Percentiles rank a stretch among this genome's conserved stretches.
phyloP scores from a whole-genome alignment of 768 basidiomycete genomes.

The Termitomyces sp. region DNA sequence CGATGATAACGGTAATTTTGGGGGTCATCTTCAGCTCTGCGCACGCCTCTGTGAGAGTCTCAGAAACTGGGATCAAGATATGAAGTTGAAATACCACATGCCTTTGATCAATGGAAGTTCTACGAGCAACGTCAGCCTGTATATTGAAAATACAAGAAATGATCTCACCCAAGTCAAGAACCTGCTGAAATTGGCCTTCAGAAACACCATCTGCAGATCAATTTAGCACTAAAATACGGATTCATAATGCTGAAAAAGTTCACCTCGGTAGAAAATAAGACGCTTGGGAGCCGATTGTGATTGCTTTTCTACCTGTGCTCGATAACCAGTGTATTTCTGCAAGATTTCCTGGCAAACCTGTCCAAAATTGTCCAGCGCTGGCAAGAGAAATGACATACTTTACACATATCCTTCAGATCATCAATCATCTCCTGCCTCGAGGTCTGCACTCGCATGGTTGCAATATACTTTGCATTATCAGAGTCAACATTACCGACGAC shows the following conservation, averaged over 20 bases:
- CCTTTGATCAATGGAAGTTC: constrained; percentile 63
- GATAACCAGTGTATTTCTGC: constrained; percentile 51
- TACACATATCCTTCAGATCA: constrained; percentile 60
- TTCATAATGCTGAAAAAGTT: constrained; percentile 11
- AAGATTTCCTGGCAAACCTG: constrained; percentile 43
- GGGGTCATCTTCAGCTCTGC: constrained; percentile 51
- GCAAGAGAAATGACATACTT: constrained; percentile 32
- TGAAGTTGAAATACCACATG: constrained; percentile 20
- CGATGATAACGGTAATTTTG: constrained; percentile 73
- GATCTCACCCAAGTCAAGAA: constrained; percentile 51
- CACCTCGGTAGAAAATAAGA: constrained; percentile 72
- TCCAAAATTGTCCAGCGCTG: neutral
- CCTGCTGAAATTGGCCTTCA: constrained; percentile 46
- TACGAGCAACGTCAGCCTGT: constrained; percentile 17
- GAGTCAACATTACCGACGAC: constrained; percentile 76
- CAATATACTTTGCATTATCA: constrained; percentile 62
- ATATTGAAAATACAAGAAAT: neutral
- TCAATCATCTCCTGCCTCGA: constrained; percentile 69
- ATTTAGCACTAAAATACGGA: constrained; percentile 19
- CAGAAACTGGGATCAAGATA: neutral
- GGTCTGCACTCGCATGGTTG: constrained; percentile 52
- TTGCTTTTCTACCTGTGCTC: constrained; percentile 43
- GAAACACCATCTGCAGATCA: constrained; percentile 43
- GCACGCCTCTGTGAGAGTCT: constrained; percentile 53
- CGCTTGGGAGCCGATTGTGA: constrained; percentile 38